phyloP scores from a whole-genome alignment of 140 eudicot genomes.

The Anethum foeniculum region DNA sequence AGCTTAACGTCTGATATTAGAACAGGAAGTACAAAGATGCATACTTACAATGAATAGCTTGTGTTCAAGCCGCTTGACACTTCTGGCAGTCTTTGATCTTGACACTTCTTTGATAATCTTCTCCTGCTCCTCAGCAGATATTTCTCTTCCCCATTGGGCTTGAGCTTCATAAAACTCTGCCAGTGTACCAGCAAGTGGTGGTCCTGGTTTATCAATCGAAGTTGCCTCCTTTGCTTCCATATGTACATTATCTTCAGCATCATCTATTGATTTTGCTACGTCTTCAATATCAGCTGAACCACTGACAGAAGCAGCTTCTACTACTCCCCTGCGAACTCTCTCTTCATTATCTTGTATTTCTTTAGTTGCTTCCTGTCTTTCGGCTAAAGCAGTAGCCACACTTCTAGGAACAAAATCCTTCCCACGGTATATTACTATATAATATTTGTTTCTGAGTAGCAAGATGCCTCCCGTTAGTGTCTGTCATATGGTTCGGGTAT shows the following conservation, averaged over 20 bases:
- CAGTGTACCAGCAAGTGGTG: conserved; percentile 72
- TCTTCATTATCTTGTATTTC: conserved; percentile 85
- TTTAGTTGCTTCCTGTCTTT: conserved; percentile 73
- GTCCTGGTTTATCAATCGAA: conserved; percentile 33
- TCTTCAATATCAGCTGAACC: conserved; percentile 39
- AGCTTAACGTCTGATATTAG: background rate
- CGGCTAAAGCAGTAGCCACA: conserved; percentile 75
- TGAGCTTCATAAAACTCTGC: conserved; percentile 93
- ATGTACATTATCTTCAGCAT: conserved; percentile 37
- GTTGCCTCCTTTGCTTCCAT: conserved; percentile 25
- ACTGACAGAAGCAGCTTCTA: conserved; percentile 17
- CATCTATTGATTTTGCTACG: conserved; percentile 27
- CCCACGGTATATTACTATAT: conserved; percentile 82
- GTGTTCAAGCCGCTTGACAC: conserved; percentile 79
- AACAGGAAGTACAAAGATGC: background rate
- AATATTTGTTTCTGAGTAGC: conserved; percentile 84
- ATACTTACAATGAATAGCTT: conserved; percentile 69
- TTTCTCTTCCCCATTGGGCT: conserved; percentile 82
- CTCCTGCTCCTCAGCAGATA: conserved; percentile 67
- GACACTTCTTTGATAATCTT: conserved; percentile 70
- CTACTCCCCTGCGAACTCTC: conserved; percentile 36
- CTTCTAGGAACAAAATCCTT: conserved; percentile 81
- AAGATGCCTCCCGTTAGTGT: conserved; percentile 81
- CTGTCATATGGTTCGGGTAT: conserved; percentile 35
- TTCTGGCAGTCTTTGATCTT: conserved; percentile 48